These are phyloP conservation scores for Rhizopus delemar DNA, from an alignment of 371 early-diverging fungal genomes.

Conservation along the genomic window DNA sequence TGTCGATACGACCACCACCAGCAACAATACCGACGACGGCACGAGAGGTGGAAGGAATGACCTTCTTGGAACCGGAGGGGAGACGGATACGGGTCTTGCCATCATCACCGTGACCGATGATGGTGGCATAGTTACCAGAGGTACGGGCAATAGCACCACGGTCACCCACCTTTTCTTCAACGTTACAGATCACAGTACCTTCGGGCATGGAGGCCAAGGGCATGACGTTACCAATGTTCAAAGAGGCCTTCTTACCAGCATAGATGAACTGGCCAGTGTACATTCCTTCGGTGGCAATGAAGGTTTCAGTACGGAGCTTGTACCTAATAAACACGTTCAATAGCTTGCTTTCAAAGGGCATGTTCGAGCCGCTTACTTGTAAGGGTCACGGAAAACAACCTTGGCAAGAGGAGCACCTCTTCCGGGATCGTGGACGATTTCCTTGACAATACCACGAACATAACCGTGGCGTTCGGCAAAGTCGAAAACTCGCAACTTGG, in stretches of 20 bases:
- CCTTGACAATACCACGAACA: constrained; percentile 90
- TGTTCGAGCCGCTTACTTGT: constrained; percentile 25
- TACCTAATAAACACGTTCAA: constrained; percentile 33
- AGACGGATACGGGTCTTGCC: constrained; percentile 95
- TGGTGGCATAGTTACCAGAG: constrained; percentile 98
- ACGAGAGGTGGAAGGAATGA: constrained; percentile 86
- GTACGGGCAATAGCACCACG: constrained; percentile 97
- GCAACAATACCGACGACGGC: constrained; percentile 98
- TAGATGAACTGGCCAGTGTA: constrained; percentile 99
- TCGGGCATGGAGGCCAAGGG: constrained; percentile 97
- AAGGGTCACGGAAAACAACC: constrained; percentile 67
- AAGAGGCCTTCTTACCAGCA: constrained; percentile 97
- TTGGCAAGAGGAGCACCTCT: constrained; percentile 98
- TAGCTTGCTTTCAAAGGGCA: too few species aligned
- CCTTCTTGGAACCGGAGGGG: constrained; percentile 98
- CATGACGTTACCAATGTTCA: constrained; percentile 96
- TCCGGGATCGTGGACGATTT: constrained; percentile 98
- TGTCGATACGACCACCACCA: constrained; percentile 99
- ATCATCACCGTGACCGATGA: constrained; percentile 99
- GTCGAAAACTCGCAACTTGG: constrained; percentile 88
- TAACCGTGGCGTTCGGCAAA: constrained; percentile 95
- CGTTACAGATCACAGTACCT: constrained; percentile 98
- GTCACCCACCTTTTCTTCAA: constrained; percentile 97
- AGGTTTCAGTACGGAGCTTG: constrained; percentile 85
- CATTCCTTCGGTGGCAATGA: constrained; percentile 99